Conservation (phyloP, 495 filamentous ascomycete genomes). For the Terfezia claveryi region DNA sequence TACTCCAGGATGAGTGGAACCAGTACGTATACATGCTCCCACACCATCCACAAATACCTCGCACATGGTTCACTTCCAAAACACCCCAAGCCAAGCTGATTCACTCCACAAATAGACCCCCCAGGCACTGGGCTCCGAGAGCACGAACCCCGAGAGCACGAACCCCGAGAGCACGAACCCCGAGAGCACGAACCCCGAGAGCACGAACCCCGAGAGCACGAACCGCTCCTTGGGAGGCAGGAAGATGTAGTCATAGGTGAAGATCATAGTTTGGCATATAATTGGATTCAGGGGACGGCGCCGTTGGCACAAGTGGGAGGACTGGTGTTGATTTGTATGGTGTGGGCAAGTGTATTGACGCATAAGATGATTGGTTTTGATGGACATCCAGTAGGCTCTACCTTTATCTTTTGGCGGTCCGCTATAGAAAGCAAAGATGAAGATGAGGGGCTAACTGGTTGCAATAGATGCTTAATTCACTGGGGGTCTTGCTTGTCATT, state of each 20-base stretch:
- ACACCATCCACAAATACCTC: too few relatives aligned
- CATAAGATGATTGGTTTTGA: conserved; percentile 48
- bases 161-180: neutral
- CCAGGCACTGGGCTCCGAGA: too few relatives aligned
- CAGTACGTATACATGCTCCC: too few relatives aligned
- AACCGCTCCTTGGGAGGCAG: conserved; percentile 48
- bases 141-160: neutral
- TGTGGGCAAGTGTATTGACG: conserved; percentile 48
- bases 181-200: neutral
- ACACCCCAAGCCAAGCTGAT: too few relatives aligned
- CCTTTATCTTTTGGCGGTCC: neutral
- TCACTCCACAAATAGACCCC: too few relatives aligned
- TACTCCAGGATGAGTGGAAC: too few relatives aligned
- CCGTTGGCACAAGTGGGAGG: conserved; percentile 32
- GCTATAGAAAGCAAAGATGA: neutral
- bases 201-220: conserved; percentile 30
- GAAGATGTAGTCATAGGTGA: conserved; percentile 48
- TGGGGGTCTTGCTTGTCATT: conserved; percentile 45
- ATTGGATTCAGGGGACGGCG: conserved; percentile 53
- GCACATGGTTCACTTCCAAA: too few relatives aligned
- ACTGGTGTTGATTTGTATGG: conserved; percentile 38
- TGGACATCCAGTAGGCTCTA: conserved; percentile 36
- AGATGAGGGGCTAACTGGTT: neutral
- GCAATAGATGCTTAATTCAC: conserved; percentile 40
- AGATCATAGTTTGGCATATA: conserved; percentile 36